phyloP scores from a whole-genome alignment of 805 yeast genomes.

The Saccharomycopsis fermentans region DNA sequence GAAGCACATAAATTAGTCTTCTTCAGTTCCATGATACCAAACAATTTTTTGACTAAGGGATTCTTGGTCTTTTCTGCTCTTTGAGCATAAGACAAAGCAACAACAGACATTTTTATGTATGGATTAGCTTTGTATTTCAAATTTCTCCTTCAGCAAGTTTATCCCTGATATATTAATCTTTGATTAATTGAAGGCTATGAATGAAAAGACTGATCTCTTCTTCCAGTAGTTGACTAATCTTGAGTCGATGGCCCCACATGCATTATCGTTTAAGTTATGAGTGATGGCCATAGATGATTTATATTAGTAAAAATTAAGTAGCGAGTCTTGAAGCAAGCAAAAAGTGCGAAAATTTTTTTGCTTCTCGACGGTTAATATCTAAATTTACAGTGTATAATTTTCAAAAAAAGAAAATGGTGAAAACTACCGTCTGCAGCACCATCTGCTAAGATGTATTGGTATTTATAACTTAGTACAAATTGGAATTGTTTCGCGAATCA shows the following conservation, averaged over 20 bases:
- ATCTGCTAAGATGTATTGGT: no score
- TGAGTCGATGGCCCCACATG: neutral
- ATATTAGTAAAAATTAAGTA: neutral
- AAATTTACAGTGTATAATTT: neutral
- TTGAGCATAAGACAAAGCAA: slow-evolving; percentile 38
- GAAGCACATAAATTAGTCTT: slow-evolving; percentile 91
- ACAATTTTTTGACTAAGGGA: slow-evolving; percentile 67
- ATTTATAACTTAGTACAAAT: no score
- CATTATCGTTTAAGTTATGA: no score
- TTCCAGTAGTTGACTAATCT: neutral
- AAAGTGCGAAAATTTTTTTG: neutral
- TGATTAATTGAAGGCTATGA: no score
- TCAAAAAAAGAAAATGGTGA: no score
- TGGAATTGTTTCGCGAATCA: no score
- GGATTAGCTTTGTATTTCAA: no score
- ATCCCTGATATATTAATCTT: no score
- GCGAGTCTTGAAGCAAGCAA: neutral
- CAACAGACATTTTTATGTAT: slow-evolving; percentile 1
- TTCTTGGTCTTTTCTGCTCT: slow-evolving; percentile 68
- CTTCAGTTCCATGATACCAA: slow-evolving; percentile 66
- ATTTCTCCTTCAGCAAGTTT: no score
- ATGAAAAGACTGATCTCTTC: neutral
- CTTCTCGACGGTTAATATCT: neutral
- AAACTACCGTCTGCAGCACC: no score
- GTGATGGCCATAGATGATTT: neutral